Evolutionary conservation across 2,329 filamentous ascomycete species (phyloP).

Genomic region (Chalara sp.): DNA sequence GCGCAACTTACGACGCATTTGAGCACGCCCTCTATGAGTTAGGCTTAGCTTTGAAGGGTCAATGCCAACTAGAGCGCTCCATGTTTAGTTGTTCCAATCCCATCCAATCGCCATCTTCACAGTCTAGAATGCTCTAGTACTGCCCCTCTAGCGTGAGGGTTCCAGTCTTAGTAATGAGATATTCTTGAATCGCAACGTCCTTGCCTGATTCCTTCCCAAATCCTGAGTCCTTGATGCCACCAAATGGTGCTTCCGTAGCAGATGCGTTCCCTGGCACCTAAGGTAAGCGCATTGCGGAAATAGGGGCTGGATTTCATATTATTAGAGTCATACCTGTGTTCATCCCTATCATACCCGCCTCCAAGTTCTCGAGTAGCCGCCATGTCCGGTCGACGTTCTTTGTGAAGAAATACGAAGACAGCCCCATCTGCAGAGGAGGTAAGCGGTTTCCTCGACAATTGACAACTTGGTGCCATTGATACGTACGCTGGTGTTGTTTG

Average conservation of each 20-base stretch:
- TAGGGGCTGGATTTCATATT: too few relatives aligned
- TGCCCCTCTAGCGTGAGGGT: conserved; percentile 54
- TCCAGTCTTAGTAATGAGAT: conserved; percentile 58
- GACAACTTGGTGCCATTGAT: too few relatives aligned
- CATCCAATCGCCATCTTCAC: too few relatives aligned
- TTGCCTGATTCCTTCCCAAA: conserved; percentile 64
- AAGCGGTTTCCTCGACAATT: too few relatives aligned
- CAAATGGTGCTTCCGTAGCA: conserved; percentile 59
- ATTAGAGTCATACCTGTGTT: too few relatives aligned
- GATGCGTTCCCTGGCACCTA: conserved; percentile 57
- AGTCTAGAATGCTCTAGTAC: too few relatives aligned
- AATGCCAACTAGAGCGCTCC: too few relatives aligned
- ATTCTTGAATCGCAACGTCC: conserved; percentile 57
- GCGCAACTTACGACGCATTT: too few relatives aligned
- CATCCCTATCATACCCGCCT: conserved; percentile 64
- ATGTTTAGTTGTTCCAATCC: too few relatives aligned
- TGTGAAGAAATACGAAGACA: conserved; percentile 63
- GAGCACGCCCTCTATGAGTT: too few relatives aligned
- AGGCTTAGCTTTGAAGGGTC: too few relatives aligned
- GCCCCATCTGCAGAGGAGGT: conserved; percentile 54
- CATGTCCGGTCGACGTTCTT: conserved; percentile 60
- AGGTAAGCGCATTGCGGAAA: too few relatives aligned
- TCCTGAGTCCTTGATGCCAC: conserved; percentile 60
- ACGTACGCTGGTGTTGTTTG: conserved; percentile 58
- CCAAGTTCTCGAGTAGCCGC: conserved; percentile 59